Percentiles rank a stretch among this genome's conserved stretches.
phyloP scores from a whole-genome alignment of 2,329 filamentous ascomycete genomes.

The Beauveria scarabaeidicola region DNA sequence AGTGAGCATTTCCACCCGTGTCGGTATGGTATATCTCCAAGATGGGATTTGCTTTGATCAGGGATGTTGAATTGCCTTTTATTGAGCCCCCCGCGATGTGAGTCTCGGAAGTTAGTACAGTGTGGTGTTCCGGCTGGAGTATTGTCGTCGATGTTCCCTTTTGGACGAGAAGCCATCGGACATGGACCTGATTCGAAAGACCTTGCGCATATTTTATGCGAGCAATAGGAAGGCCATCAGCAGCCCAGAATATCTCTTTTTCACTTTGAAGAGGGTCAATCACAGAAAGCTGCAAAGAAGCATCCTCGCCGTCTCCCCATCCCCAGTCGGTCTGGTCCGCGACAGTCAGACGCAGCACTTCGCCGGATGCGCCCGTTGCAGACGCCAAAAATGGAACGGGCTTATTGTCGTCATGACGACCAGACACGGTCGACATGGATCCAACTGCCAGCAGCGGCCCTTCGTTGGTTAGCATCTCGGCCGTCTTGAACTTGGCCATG shows the following conservation, averaged over 20 bases:
- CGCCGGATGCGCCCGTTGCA: conserved; percentile 48
- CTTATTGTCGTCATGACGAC: conserved; percentile 15
- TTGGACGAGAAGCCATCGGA: conserved; percentile 47
- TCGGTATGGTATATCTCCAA: conserved; percentile 41
- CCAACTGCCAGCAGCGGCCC: conserved; percentile 45
- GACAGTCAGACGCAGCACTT: conserved; percentile 47
- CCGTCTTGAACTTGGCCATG: conserved; percentile 21
- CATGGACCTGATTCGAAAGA: conserved; percentile 25
- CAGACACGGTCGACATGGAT: conserved; percentile 37
- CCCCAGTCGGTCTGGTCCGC: conserved; percentile 42
- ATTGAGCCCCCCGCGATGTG: conserved; percentile 1
- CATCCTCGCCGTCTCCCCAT: conserved; percentile 41
- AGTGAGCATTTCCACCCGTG: conserved; percentile 48
- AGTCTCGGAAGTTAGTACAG: conserved; percentile 23
- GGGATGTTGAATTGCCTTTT: conserved; percentile 31
- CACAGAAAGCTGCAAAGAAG: conserved; percentile 38
- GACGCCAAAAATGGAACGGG: conserved; percentile 34
- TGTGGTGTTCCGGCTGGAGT: conserved; percentile 41
- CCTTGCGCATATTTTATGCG: conserved; percentile 42
- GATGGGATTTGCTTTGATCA: conserved; percentile 47
- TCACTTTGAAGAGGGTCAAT: conserved; percentile 34
- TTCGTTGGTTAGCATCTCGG: conserved; percentile 18
- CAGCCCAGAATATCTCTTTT: conserved; percentile 45
- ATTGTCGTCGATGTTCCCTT: conserved; percentile 43
- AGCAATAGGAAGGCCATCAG: conserved; percentile 40